phyloP scores from a whole-genome alignment of 495 filamentous ascomycete species.

The Letharia columbiana region DNA sequence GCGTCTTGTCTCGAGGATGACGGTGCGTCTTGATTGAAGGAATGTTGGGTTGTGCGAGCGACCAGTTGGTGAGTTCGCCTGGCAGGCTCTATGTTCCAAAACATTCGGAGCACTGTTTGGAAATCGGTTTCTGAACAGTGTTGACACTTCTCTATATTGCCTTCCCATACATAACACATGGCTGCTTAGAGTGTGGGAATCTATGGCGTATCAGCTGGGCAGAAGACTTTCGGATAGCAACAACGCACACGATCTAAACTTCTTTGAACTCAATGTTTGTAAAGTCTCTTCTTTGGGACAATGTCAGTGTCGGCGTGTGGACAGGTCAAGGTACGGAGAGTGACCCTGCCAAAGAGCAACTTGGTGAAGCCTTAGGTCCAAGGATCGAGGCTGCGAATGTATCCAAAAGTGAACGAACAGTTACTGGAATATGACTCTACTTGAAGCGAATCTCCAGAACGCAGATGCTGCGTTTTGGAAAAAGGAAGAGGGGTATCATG shows the following conservation, averaged over 20 bases:
- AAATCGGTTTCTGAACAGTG: not conserved
- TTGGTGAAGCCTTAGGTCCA: not conserved
- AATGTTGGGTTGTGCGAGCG: not conserved
- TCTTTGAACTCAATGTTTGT: not conserved
- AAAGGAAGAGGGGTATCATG: not conserved
- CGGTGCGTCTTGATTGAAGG: not conserved
- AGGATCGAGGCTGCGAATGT: not conserved
- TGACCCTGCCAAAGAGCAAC: not conserved
- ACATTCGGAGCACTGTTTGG: not conserved
- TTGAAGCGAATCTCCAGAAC: not conserved
- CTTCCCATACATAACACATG: not conserved
- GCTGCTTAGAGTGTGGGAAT: not conserved
- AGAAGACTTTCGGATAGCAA: not conserved
- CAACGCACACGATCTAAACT: not conserved
- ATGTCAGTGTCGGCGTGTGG: not conserved
- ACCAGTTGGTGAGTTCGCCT: not conserved
- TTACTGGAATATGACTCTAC: not conserved
- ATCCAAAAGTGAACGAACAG: not conserved
- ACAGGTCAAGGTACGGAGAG: not conserved
- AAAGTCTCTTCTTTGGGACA: not conserved
- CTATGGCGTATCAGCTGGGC: not conserved
- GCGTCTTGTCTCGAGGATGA: not conserved
- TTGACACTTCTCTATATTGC: not conserved
- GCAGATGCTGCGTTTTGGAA: not conserved
- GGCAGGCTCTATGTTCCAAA: not conserved